These are phyloP conservation scores for Blastocladiella emersonii DNA, from an alignment of 371 early-diverging fungal genomes.

Conservation along the genomic window DNA sequence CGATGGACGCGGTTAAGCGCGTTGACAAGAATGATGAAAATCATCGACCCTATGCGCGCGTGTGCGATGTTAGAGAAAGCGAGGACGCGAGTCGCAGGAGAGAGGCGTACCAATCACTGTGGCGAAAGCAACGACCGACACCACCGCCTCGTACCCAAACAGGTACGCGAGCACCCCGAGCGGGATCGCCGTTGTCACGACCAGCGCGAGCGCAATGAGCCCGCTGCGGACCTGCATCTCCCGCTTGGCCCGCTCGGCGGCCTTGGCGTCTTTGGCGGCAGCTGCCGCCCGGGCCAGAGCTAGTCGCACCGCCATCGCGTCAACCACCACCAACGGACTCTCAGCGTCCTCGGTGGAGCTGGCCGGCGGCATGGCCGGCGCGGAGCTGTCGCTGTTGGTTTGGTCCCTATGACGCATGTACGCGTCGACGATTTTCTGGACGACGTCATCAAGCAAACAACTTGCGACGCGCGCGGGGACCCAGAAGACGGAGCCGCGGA, in stretches of 20 bases:
- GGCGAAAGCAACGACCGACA: not conserved
- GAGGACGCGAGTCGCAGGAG: not conserved
- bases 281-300: no score
- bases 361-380: no score
- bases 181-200: not conserved
- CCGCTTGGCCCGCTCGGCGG: not conserved
- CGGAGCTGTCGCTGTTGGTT: no score
- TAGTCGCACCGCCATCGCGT: not conserved
- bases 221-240: not conserved
- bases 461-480: not conserved
- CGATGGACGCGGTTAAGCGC: not conserved
- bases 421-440: not conserved
- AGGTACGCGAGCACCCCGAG: not conserved
- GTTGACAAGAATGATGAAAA: not conserved
- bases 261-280: not conserved
- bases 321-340: not conserved
- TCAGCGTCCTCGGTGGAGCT: no score
- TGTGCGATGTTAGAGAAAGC: accelerated
- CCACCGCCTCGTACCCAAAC: not conserved
- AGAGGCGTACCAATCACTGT: not conserved
- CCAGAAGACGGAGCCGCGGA: not conserved
- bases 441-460: not conserved
- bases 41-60: not conserved
- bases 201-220: not conserved
- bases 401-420: no score